Base-by-base conservation (phyloP, 2,329 filamentous ascomycete species). In the Gremmenia infestans region DNA sequence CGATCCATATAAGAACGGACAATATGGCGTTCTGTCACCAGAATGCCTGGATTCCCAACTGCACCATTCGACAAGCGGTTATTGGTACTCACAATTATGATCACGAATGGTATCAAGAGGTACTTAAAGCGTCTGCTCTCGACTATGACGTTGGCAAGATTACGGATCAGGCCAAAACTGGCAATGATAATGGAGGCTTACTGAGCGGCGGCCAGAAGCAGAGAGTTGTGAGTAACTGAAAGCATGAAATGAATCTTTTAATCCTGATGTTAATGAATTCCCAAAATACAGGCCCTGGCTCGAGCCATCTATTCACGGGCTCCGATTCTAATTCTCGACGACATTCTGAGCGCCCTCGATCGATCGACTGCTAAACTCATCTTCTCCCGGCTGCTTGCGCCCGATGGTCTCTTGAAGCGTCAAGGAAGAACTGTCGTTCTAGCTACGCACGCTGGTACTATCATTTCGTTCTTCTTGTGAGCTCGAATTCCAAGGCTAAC, bases 31-130 rank as follows among this genome's bases (percentile, higher is more conserved):
- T 74, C 57, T 77, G 74, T 56, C 69, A 71, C 47, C 77, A 79
- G 54, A 65, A 63, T 0, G 70, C 76, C 0, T 79, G 75, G 74
- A 66, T 78, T 2, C 67, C 68, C 2, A 78, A 78, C 53, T 65
- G 60, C 2, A 72, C 70, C 0, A 63, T 78, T 35, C 65, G 66
- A 11, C 60, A 73, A 0, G 73, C 72, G 25, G 73, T 78, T 8
- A 56, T 72, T 0, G 74, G 72, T 0, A 52, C 56, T 22, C 58
- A 58, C 0, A 39, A 45, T 9, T 60, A 53, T 42, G 64, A 73
- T 32, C 54, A 58, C 9, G 55, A 56, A 19, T 70, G 62, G 47
- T 68, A 66, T 47, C 42, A 60, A 8, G 51, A 53, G 25, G 60
- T 67, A 2, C 11, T 66, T 2, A 39, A 57, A 17, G 60, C 60